Conservation (phyloP, 1,284 basidiomycete genomes). For the Volvariella surrecta region DNA sequence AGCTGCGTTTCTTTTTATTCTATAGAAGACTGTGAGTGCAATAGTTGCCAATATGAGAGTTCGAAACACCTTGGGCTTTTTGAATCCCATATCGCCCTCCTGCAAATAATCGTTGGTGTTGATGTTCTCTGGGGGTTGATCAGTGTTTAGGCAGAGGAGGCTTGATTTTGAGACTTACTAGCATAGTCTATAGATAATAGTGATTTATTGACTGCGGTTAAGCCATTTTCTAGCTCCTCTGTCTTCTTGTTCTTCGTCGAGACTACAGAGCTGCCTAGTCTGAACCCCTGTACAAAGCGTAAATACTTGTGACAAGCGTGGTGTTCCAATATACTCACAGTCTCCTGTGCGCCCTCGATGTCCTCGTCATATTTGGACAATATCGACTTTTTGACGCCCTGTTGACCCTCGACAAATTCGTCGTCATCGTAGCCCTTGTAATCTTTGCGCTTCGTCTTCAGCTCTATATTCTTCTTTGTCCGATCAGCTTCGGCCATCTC, state of each 20-base stretch:
- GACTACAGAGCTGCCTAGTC: conserved; percentile 54
- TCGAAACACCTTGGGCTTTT: conserved; percentile 76
- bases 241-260: conserved; percentile 28
- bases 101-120: conserved; percentile 84
- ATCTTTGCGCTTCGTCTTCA: conserved; percentile 83
- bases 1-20: conserved; percentile 87
- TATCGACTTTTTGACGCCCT: conserved; percentile 76
- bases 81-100: conserved; percentile 90
- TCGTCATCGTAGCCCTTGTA: conserved; percentile 98
- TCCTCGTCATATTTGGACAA: conserved; percentile 94
- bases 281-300: conserved; percentile 54
- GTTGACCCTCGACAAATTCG: conserved; percentile 70
- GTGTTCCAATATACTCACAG: conserved; percentile 33
- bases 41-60: conserved; percentile 7
- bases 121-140: conserved; percentile 87
- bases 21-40: conserved; percentile 19
- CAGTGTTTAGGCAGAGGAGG: conserved; percentile 8
- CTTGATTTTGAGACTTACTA: conserved; percentile 42
- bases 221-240: conserved; percentile 47
- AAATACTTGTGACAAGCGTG: conserved; percentile 5
- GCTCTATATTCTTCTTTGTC: conserved; percentile 69
- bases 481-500: conserved; percentile 85
- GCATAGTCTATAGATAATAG: conserved; percentile 87
- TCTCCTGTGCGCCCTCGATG: conserved; percentile 58
- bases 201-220: conserved; percentile 67